A percentile compares a stretch with the other conserved stretches of the same genome.
These are phyloP conservation scores for Carallia pectinifolia DNA, from an alignment of 345 rosid species.

Conservation along the genomic window DNA sequence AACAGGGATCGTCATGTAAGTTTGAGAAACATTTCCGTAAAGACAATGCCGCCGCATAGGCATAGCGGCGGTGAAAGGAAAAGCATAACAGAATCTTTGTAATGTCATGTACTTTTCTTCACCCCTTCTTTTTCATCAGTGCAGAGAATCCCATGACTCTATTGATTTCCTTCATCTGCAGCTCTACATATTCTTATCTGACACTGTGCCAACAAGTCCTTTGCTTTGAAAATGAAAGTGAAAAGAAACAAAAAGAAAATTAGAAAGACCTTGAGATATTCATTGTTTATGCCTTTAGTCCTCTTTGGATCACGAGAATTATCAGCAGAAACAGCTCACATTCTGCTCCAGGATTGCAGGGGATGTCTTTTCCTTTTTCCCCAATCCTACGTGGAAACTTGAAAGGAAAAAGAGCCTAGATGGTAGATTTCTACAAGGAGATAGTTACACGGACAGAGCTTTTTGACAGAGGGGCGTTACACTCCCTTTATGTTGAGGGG, in stretches of 20 bases:
- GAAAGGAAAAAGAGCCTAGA: too few species aligned
- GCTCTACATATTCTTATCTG: constrained; percentile 6
- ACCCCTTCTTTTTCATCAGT: not conserved
- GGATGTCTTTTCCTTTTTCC: not conserved
- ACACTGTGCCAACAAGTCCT: not conserved
- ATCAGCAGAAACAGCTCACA: not conserved
- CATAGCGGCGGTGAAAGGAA: not conserved
- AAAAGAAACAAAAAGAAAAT: not conserved
- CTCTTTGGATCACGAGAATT: not conserved
- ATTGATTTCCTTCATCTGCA: not conserved
- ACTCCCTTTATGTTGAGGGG: too few species aligned
- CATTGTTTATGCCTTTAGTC: not conserved
- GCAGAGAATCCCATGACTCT: constrained; percentile 1
- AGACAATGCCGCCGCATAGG: constrained; percentile 28
- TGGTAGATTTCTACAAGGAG: too few species aligned
- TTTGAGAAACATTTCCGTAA: constrained; percentile 27
- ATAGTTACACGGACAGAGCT: too few species aligned
- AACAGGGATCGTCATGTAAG: constrained; percentile 5
- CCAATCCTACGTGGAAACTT: too few species aligned
- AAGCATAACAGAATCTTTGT: too few species aligned
- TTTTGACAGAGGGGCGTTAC: too few species aligned
- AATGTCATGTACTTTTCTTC: not conserved
- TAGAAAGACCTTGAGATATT: not conserved
- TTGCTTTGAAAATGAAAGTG: not conserved
- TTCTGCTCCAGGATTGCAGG: not conserved